Conservation (phyloP, 1,284 basidiomycete species). For the Lentinus polychrous region DNA sequence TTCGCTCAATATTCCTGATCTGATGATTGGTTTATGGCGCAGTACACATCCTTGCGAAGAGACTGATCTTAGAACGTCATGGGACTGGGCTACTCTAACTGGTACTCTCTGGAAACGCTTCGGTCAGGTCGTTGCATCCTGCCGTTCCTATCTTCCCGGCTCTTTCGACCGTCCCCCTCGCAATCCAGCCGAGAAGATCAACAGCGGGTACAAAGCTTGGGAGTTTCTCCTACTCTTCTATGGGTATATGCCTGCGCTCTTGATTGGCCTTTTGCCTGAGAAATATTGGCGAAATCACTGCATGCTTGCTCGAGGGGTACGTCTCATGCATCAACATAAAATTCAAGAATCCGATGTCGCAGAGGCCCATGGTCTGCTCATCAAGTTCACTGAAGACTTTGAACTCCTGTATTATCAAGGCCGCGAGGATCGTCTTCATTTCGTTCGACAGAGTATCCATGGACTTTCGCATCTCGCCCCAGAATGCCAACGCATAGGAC, state of each 20-base stretch:
- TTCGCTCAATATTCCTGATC: constrained; percentile 23
- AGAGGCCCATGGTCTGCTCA: constrained; percentile 3
- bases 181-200: constrained; percentile 25
- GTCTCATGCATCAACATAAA: constrained; percentile 10
- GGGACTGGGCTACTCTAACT: constrained; percentile 29
- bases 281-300: constrained; percentile 19
- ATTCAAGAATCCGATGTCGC: constrained; percentile 6
- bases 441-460: constrained; percentile 18
- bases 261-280: constrained; percentile 10
- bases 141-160: constrained; percentile 17
- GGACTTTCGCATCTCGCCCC: constrained; percentile 11
- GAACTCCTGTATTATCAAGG: constrained; percentile 17
- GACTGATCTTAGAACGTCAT: constrained; percentile 18
- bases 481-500: constrained; percentile 14
- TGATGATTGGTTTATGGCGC: constrained; percentile 19
- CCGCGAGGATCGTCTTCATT: constrained; percentile 16
- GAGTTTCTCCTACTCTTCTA: constrained; percentile 20
- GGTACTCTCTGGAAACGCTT: constrained; percentile 29
- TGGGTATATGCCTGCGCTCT: constrained; percentile 16
- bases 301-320: constrained; percentile 15
- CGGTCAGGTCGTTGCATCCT: constrained; percentile 17
- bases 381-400: constrained; percentile 13
- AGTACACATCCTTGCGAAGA: constrained; percentile 22
- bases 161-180: constrained; percentile 24
- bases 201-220: constrained; percentile 26